These are phyloP conservation scores for Flaveria robusta DNA, from an alignment of 129 eudicot species.

Conservation along the genomic window DNA sequence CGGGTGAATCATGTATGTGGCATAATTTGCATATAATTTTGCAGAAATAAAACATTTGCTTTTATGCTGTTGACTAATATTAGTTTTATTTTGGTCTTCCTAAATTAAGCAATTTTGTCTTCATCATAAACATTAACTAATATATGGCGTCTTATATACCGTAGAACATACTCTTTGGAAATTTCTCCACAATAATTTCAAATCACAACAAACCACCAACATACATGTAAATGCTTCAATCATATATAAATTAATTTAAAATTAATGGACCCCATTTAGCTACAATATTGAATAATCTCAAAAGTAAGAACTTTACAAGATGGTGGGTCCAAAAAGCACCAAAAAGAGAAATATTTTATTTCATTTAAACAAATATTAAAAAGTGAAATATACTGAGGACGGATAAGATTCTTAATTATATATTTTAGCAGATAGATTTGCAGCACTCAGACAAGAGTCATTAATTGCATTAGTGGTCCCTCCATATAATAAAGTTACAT, in stretches of 20 bases:
- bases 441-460: constrained; percentile 25
- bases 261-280: constrained; percentile 2
- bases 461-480: constrained; percentile 19
- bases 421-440: constrained; percentile 38
- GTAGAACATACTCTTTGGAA: constrained; percentile 8
- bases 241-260: background rate
- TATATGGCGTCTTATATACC: background rate
- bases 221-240: background rate
- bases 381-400: constrained; percentile 25
- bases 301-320: constrained; percentile 35
- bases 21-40: too few species aligned
- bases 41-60: too few species aligned
- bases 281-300: constrained; percentile 26
- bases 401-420: constrained; percentile 47
- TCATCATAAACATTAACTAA: background rate
- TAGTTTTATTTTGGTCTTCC: too few species aligned
- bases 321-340: constrained; percentile 43
- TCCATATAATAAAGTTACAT: background rate
- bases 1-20: too few species aligned
- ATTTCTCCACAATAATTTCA: background rate
- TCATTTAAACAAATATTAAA: constrained; percentile 11
- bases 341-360: constrained; percentile 16
- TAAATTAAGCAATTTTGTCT: too few species aligned
- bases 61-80: too few species aligned
- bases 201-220: constrained; percentile 10